Base-by-base conservation (phyloP, 2,329 filamentous ascomycete species). In the Pseudonectria foliicola region DNA sequence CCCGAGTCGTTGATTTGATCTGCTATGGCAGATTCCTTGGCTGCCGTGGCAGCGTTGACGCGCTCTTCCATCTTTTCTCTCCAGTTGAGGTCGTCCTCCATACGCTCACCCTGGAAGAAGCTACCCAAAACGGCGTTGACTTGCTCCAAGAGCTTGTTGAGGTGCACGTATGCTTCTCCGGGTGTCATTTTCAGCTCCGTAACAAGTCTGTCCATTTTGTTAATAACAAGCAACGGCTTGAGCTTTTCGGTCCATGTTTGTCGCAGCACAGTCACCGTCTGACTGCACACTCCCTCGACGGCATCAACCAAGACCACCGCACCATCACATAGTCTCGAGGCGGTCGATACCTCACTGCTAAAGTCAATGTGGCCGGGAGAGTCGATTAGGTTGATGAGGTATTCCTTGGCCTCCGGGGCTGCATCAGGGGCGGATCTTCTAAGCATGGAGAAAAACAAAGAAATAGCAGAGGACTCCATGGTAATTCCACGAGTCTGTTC, bases 381-480 rank as follows among this genome's bases (percentile, higher is more conserved):
- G 63, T 98, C 92, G 56, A 98, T 98, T 38, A 98, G 66, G 60
- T 98, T 98, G 65, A 98, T 86, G 43, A 98, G 71, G 56, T 95
- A 95, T 61, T 98, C 90, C 55, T 87, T 87, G 13, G 83, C 73
- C 51, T 81, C 74, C 0, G 86, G 82, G 11, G 70, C 56, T 6
- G 77, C 77, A 12, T 87, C 80, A 2, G 82, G 80, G 2, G 75
- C 69, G 25, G 77, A 68, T 48, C 86, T 77, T 48, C 89, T 76
- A 35, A 94, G 68, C 74, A 96, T 86, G 25, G 89, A 93, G 60
- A 98, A 98, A 63, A 85, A 93, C 24, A 98, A 71, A 1, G 92
- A 96, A 45, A 98, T 98, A 43, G 92, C 92, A 6, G 90, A 96
- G 0, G 92, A 96, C 61, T 98, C 92, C 92, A 98, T 98, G n/a